Percentiles rank a stretch among this genome's conserved stretches.
phyloP scores from a whole-genome alignment of 1,139 yeast species.

The Pichia sp. region DNA sequence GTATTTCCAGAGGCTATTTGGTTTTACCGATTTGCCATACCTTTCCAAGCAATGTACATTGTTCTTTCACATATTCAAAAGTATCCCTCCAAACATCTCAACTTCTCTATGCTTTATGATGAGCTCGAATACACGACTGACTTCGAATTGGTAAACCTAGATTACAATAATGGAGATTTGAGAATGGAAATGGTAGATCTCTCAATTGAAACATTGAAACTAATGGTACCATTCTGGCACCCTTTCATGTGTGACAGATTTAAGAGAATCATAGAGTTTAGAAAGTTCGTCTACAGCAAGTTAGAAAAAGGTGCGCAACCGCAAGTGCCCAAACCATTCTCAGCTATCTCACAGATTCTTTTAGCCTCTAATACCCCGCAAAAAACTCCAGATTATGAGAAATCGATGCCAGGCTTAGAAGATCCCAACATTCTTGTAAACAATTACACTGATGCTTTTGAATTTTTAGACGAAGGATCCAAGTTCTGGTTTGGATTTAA shows the following conservation, averaged over 20 bases:
- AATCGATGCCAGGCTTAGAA: background rate
- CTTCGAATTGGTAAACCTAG: slow-evolving; percentile 6
- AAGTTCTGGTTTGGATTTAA: slow-evolving; percentile 14
- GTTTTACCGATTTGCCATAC: slow-evolving; percentile 20
- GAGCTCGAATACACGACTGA: slow-evolving; percentile 13
- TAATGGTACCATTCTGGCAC: slow-evolving; percentile 14
- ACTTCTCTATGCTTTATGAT: slow-evolving; percentile 10
- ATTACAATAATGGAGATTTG: slow-evolving; percentile 13
- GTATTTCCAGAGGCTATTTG: slow-evolving; percentile 12
- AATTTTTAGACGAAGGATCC: slow-evolving; percentile 12
- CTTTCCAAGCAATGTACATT: slow-evolving; percentile 20
- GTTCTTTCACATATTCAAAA: slow-evolving; percentile 16
- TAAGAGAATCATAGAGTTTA: slow-evolving; percentile 14
- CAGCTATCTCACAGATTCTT: too few relatives aligned
- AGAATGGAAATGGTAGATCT: slow-evolving; percentile 11
- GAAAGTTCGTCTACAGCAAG: slow-evolving; percentile 8
- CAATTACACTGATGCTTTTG: slow-evolving; percentile 4
- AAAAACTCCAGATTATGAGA: too few relatives aligned
- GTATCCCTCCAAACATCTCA: slow-evolving; percentile 11
- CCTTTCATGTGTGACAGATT: slow-evolving; percentile 11
- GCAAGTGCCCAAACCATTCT: too few relatives aligned
- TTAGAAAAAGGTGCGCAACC: too few relatives aligned
- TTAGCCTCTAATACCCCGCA: too few relatives aligned
- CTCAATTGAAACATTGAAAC: slow-evolving; percentile 8
- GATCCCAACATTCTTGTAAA: background rate